Evolutionary conservation across 2,329 filamentous ascomycete species (phyloP), one percentile per base, ranked within the genome.

Genomic region (Fusarium anguioides): DNA sequence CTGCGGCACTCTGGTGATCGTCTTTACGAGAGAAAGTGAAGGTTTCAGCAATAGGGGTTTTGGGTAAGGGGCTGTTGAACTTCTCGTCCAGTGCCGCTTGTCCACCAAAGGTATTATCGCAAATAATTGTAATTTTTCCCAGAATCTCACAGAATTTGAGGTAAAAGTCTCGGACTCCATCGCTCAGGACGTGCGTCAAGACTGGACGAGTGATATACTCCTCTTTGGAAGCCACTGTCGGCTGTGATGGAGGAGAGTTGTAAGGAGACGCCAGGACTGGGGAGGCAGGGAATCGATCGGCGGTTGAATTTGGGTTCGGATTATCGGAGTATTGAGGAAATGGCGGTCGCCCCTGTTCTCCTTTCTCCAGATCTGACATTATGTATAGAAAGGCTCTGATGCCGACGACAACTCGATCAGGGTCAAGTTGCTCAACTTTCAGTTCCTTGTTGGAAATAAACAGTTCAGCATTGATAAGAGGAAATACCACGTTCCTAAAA

Each of bases 21-120:
- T 98, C 95, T 53, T 91, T 90, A 54, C 93, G 87, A 27, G 89
- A 85, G 76, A 99, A 97, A 68, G 91, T 95, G 77, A 99, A 99
- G 0, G 94, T 94, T 60, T 98, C 96, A 2, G 94, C 86, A 70
- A 98, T 95, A 3, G 96, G 96, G 0, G 96, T 99, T 78, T 98
- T 98, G 0, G 96, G 94, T 0, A 92, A 91, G 10, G 91, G 88
- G 42, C 91, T 89, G 62, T 87, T 92, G 75, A 98, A 97, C 75
- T 97, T 98, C 77, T 99, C 96, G 74, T 99, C 96, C 45, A 98
- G 80, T 0, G 93, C 93, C 29, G 95, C 96, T 80, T 99, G 96
- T 1, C 96, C 96, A 49, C 96, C 96, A 80, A 99, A 99, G 0
- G 95, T 92, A 72, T 97, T 96, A 77, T 99, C 96, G 78, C 96